Percentiles rank a stretch among this genome's conserved stretches.
phyloP scores from a whole-genome alignment of 2,329 filamentous ascomycete genomes.

The Diaporthe humulicola region DNA sequence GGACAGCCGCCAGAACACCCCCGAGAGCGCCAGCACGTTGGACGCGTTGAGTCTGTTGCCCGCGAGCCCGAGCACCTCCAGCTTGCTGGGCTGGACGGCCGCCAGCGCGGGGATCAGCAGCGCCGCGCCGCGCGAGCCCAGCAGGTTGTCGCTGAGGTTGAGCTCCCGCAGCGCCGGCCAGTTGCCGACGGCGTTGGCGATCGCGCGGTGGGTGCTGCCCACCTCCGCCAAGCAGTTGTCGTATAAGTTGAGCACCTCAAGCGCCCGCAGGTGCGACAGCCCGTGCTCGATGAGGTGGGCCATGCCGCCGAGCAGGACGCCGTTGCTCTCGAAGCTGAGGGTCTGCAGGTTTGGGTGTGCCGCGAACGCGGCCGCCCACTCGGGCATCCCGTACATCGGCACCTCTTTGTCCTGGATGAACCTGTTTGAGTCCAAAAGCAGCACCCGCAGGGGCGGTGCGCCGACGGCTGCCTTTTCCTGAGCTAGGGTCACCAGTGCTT shows the following conservation, averaged over 20 bases:
- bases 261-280: not conserved
- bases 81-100: not conserved
- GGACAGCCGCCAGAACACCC: not conserved
- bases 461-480: not conserved
- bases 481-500: not conserved
- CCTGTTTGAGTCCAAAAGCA: not conserved
- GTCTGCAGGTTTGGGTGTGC: not conserved
- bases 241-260: constrained; percentile 3
- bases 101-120: constrained; percentile 23
- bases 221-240: not conserved
- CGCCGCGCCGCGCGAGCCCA: constrained; percentile 10
- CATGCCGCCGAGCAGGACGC: not conserved
- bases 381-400: not conserved
- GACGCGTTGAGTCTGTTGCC: not conserved
- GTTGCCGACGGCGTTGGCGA: not conserved
- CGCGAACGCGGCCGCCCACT: constrained; percentile 9
- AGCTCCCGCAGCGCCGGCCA: not conserved
- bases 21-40: not conserved
- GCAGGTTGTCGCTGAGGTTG: constrained; percentile 4
- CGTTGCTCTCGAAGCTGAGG: not conserved
- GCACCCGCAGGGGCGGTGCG: not conserved
- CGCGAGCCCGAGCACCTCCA: not conserved
- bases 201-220: not conserved
- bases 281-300: not conserved
- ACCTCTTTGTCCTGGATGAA: not conserved